phyloP scores from a whole-genome alignment of 1,284 basidiomycete species.

The Cystobasidiaceae sp. region DNA sequence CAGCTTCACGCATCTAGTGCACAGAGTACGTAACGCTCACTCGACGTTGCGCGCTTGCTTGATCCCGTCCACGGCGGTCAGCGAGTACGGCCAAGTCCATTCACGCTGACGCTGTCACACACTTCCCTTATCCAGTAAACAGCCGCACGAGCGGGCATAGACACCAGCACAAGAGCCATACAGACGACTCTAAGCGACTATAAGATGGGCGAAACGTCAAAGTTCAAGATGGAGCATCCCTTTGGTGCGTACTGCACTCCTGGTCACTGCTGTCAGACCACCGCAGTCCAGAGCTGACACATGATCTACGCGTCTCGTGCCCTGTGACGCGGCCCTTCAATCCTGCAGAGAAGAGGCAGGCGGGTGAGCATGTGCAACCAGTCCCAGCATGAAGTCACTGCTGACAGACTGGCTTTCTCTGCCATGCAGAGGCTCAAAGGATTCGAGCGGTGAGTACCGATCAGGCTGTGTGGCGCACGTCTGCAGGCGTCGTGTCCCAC shows the following conservation, averaged over 20 bases:
- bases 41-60: too few relatives aligned
- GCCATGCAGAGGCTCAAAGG: conserved; percentile 26
- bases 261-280: neutral
- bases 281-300: neutral
- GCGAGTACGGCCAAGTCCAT: too few relatives aligned
- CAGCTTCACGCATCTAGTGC: too few relatives aligned
- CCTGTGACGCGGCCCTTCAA: neutral
- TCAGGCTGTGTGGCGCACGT: neutral
- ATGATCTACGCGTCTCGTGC: too few relatives aligned
- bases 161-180: too few relatives aligned
- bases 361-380: conserved; percentile 57
- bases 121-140: too few relatives aligned
- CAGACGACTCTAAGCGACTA: too few relatives aligned
- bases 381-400: neutral
- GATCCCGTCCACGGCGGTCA: too few relatives aligned
- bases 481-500: neutral
- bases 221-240: conserved; percentile 99
- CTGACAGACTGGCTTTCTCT: neutral
- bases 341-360: conserved; percentile 88
- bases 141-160: too few relatives aligned
- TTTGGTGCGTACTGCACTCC: conserved; percentile 63
- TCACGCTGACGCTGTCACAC: too few relatives aligned
- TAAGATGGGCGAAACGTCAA: conserved; percentile 28
- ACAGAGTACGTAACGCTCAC: too few relatives aligned
- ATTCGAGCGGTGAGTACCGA: conserved; percentile 25